Percentiles rank a stretch among this genome's conserved stretches.
These are phyloP conservation scores for Botrytis galanthina DNA, from an alignment of 2,329 filamentous ascomycete species.

Conservation along the genomic window DNA sequence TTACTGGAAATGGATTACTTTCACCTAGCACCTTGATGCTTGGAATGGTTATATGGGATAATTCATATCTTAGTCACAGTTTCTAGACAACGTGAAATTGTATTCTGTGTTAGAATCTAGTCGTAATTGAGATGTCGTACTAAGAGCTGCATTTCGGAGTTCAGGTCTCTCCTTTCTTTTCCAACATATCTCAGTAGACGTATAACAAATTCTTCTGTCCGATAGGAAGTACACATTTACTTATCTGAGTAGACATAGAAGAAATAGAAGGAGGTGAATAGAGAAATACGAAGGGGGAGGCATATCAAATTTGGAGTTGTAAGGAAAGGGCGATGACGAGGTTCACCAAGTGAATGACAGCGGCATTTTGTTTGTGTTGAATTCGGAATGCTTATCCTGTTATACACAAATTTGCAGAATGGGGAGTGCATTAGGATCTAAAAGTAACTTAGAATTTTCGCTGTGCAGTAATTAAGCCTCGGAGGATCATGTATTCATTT, in stretches of 20 bases:
- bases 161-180: not conserved
- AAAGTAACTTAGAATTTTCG: not conserved
- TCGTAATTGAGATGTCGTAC: not conserved
- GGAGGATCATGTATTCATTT: not conserved
- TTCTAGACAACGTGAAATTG: not conserved
- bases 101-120: not conserved
- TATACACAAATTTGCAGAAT: not conserved
- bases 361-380: not conserved
- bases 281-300: not conserved
- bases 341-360: not conserved
- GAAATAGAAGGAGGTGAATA: not conserved
- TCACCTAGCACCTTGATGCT: not conserved
- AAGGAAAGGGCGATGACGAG: not conserved
- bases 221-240: not conserved
- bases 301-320: not conserved
- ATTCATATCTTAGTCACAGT: not conserved
- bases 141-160: not conserved
- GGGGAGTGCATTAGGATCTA: not conserved
- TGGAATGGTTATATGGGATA: not conserved
- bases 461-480: too few species aligned
- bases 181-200: accelerated
- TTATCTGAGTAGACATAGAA: not conserved
- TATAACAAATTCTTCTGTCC: not conserved
- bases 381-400: accelerated
- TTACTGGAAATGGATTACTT: not conserved